Evolutionary conservation across 148 eudicot genomes (phyloP), one percentile per base, ranked within the genome.

Genomic region (Bassia scoparia): DNA sequence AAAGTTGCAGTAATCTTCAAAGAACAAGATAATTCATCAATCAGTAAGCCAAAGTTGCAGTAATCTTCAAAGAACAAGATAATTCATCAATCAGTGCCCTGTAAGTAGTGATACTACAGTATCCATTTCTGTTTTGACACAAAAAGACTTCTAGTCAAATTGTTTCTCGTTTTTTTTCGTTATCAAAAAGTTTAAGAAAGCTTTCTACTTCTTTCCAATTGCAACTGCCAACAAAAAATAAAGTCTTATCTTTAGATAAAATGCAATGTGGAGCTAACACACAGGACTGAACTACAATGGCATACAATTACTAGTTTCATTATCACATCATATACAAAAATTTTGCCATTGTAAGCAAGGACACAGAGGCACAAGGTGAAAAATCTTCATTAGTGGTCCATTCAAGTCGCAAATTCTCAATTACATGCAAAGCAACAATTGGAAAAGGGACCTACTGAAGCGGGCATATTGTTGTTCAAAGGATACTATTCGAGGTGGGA

Each of bases 391-490:
- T 54, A 34, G 63, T 37, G 20, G 2, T 69, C 27, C n/a, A 52
- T 9, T 46, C 55, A 50, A 50, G 0, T 13, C 52, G 14, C 10
- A 23, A 31, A 66, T 60, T 9, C 21, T 24, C 52, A 54, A 17
- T 73, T 65, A 37, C 5, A 73, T 12, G 49, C 46, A 65, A 5
- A 49, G 21, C n/a, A n/a, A 37, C 1, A 27, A 46, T n/a, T 70
- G 69, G 49, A 46, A 53, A 50, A 59, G 35, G 66, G 61, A 86
- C 99, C 74, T 69, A 95, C 99, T 89, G 86, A 95, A 95, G 61
- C 99, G 96, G 29, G 52, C 89, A 88, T 90, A 86, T 76, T 95
- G 99, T 80, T 95, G 94, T 84, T 92, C 99, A 79, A 90, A 92
- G 60, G 99, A 84, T 53, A 95, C 84, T 64, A 95, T 90, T 59